phyloP scores from a whole-genome alignment of 148 eudicot genomes.

The Spergularia bocconei region DNA sequence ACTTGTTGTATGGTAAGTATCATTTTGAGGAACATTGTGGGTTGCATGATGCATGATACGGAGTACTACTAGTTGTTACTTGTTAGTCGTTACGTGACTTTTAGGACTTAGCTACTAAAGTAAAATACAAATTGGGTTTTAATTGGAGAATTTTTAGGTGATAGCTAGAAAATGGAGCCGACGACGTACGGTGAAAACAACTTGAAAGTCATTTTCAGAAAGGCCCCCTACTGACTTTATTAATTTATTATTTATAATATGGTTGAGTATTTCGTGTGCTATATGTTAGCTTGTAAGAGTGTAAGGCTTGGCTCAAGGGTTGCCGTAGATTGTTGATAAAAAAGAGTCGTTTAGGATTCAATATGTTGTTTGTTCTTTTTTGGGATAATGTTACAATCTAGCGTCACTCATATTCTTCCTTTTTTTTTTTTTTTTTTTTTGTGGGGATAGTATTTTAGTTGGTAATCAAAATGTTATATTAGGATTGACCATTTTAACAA shows the following conservation, averaged over 20 bases:
- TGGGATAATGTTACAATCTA: conserved; percentile 2
- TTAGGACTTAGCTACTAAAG: too few species aligned
- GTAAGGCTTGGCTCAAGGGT: conserved; percentile 19
- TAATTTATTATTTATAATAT: too few species aligned
- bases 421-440: neutral
- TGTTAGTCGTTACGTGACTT: neutral
- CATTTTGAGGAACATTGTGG: conserved; percentile 1
- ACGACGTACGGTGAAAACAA: neutral
- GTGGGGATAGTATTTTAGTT: too few species aligned
- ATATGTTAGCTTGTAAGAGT: neutral
- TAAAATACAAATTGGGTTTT: too few species aligned
- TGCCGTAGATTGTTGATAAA: conserved; percentile 20
- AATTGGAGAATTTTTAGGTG: too few species aligned
- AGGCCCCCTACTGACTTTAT: neutral
- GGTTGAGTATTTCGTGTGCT: neutral
- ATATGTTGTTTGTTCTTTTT: conserved; percentile 8
- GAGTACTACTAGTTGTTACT: too few species aligned
- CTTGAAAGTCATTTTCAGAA: conserved; percentile 4
- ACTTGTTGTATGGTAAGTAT: too few species aligned
- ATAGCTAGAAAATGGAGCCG: neutral
- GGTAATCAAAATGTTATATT: too few species aligned
- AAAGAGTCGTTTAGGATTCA: neutral
- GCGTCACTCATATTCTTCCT: neutral
- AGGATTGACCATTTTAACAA: too few species aligned
- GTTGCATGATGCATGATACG: conserved; percentile 3